Percentiles rank a stretch among this genome's conserved stretches.
Evolutionary conservation across 345 rosid species (phyloP).

Genomic region (Pistacia atlantica): DNA sequence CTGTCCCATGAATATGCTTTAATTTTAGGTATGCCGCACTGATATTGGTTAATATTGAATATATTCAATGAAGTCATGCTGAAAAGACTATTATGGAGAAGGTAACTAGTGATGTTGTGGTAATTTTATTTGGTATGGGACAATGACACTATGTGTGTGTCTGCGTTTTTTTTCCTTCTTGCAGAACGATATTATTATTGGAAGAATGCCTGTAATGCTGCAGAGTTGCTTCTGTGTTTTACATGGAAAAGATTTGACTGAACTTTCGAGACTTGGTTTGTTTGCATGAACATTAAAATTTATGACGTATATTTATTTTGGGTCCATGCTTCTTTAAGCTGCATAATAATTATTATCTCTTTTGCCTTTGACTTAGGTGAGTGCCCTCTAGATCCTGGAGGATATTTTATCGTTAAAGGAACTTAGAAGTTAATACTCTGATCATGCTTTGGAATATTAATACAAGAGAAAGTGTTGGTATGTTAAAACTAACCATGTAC

Average conservation of each 20-base stretch:
- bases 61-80: conserved; percentile 54
- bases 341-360: background rate
- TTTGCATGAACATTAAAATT: conserved; percentile 22
- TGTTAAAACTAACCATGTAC: background rate
- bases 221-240: conserved; percentile 77
- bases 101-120: conserved; percentile 41
- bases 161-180: conserved; percentile 17
- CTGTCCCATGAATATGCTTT: conserved; percentile 15
- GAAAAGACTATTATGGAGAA: conserved; percentile 38
- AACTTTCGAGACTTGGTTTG: conserved; percentile 87
- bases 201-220: conserved; percentile 92
- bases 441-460: background rate
- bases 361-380: conserved; percentile 58
- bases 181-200: conserved; percentile 69
- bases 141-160: background rate
- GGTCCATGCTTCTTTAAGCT: conserved; percentile 14
- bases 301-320: background rate
- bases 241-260: conserved; percentile 83
- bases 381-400: conserved; percentile 98
- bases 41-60: conserved; percentile 71
- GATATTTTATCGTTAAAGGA: conserved; percentile 90
- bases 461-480: background rate
- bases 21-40: conserved; percentile 81
- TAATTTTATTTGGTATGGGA: background rate
- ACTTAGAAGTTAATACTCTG: conserved; percentile 67